These are phyloP conservation scores for Termitomyces sp. DNA, from an alignment of 768 basidiomycete genomes.

Conservation along the genomic window DNA sequence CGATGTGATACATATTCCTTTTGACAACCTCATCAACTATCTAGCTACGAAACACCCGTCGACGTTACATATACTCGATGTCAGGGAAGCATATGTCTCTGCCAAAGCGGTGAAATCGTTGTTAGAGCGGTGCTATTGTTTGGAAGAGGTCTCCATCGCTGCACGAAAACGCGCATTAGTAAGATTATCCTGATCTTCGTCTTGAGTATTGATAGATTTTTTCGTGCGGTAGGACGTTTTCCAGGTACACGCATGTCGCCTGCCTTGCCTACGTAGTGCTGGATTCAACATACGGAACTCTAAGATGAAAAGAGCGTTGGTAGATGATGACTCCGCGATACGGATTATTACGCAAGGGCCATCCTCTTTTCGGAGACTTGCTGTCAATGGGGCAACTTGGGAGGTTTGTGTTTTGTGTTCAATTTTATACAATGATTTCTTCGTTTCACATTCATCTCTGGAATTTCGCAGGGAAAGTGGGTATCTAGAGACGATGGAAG, in stretches of 20 bases:
- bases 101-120: slow-evolving; percentile 20
- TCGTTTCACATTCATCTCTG: neutral
- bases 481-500: slow-evolving; percentile 5
- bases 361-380: slow-evolving; percentile 23
- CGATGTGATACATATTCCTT: slow-evolving; percentile 13
- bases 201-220: neutral
- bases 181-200: slow-evolving; percentile 9
- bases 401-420: slow-evolving; percentile 21
- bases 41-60: slow-evolving; percentile 23
- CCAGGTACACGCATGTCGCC: slow-evolving; percentile 13
- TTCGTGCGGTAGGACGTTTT: slow-evolving; percentile 20
- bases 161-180: slow-evolving; percentile 28
- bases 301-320: slow-evolving; percentile 16
- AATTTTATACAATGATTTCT: neutral
- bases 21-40: slow-evolving; percentile 30
- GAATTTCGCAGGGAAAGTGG: slow-evolving; percentile 11
- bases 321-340: slow-evolving; percentile 18
- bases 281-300: slow-evolving; percentile 28
- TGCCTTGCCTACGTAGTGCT: slow-evolving; percentile 26
- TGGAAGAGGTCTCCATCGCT: slow-evolving; percentile 33
- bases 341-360: slow-evolving; percentile 20
- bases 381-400: slow-evolving; percentile 27
- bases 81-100: slow-evolving; percentile 13
- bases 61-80: slow-evolving; percentile 25
- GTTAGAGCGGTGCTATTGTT: slow-evolving; percentile 21